Base-by-base conservation (phyloP, 2,329 filamentous ascomycete genomes). In the Lachnellula occidentalis region DNA sequence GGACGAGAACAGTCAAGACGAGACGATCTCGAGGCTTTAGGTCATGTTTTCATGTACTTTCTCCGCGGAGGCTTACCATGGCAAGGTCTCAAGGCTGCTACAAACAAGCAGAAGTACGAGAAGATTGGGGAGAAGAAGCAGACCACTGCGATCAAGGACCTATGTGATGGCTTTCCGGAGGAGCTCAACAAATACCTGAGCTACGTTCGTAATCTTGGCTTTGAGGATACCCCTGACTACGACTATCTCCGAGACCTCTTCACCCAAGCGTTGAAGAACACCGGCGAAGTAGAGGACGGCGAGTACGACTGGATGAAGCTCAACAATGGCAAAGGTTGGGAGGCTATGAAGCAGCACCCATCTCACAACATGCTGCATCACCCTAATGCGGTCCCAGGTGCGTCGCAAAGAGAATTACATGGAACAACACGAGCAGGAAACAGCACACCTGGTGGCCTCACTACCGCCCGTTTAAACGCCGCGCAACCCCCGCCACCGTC, bases 111-210 rank as follows among this genome's bases (percentile, higher is more conserved):
- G 72, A 99, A 99, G 77, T 99, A 99, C 71, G 94, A 99, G 76
- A 97, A 97, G 81, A 99, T 99, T 73, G 94, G 94, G 45, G 92
- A 99, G 79, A 97, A 99, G 87, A 99, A 99, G 79, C 94, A 97
- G 77, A 96, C 92, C 0, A 97, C 94, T 21, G 83, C 84, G 5
- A 95, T 99, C 76, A 96, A 96, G 77, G 94, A 99, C 67, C 83
- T 99, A 15, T 97, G 92, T 71, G 92, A 96, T 65, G 88, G 90
- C 50, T 97, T 95, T 74, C 92, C 94, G 62, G 90, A 96, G 71
- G 92, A 99, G 74, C 95, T 99, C 73, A 95, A 88, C 78, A 95
- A 96, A 74, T 99, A 99, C 73, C 78, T 99, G 54, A 95, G 87
- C 63, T 97, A 99, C 67, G 94, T 97, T 54, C 90, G 94, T 62